These are phyloP conservation scores for Magnusiomyces fungicola DNA, from an alignment of 1,139 yeast genomes.

Conservation along the genomic window DNA sequence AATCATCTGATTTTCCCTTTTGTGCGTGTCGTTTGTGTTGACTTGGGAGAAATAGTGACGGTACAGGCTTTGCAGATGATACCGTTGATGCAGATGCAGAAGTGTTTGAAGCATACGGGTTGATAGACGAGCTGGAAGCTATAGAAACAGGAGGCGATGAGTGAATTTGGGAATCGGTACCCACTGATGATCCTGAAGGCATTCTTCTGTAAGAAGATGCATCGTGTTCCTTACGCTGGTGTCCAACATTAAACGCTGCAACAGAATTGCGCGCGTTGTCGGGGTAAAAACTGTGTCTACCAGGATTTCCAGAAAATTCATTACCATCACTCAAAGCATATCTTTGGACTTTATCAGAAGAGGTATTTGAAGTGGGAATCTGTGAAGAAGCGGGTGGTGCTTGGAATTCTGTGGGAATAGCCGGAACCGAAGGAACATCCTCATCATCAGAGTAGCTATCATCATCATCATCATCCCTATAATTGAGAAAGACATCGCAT, in stretches of 20 bases:
- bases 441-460: background rate
- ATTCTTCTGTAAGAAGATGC: background rate
- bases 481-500: no score
- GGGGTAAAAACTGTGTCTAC: background rate
- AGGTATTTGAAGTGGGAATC: background rate
- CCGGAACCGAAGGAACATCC: slow-evolving; percentile 1
- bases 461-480: slow-evolving; percentile 3
- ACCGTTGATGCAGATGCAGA: no score
- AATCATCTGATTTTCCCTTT: background rate
- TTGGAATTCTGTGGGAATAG: background rate
- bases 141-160: background rate
- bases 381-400: background rate
- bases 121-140: background rate
- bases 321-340: background rate
- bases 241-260: background rate
- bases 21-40: background rate
- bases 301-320: background rate
- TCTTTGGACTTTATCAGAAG: background rate
- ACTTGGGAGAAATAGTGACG: background rate
- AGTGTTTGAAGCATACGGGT: background rate
- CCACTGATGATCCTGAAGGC: background rate
- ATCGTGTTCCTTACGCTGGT: background rate
- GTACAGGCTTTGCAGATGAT: background rate
- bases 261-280: background rate
- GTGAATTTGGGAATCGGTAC: background rate